phyloP scores from a whole-genome alignment of 176 grass and related monocot species.

The Lolium perenne region DNA sequence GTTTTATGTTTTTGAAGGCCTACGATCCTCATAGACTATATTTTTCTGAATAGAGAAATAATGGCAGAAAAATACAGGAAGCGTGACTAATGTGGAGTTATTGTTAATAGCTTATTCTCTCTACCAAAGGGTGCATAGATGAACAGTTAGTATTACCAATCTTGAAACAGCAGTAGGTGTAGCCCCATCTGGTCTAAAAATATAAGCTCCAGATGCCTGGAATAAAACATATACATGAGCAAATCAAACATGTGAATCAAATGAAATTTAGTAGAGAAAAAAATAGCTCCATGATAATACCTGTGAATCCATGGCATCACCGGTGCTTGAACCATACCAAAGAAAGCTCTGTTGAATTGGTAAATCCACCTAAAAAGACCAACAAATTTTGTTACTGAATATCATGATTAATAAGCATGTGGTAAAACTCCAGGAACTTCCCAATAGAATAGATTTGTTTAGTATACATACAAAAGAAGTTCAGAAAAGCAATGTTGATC shows the following conservation, averaged over 20 bases:
- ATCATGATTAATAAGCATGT: conserved; percentile 7
- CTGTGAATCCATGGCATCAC: conserved; percentile 66
- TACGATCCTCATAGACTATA: conserved; percentile 1
- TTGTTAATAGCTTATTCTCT: conserved; percentile 1
- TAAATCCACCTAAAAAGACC: conserved; percentile 70
- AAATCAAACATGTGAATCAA: conserved; percentile 31
- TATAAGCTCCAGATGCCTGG: conserved; percentile 93
- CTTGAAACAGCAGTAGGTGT: conserved; percentile 60
- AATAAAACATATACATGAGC: conserved; percentile 16
- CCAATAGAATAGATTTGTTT: conserved; percentile 18
- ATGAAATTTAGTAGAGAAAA: conserved; percentile 19
- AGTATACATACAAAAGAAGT: conserved; percentile 5
- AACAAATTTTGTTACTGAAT: not conserved
- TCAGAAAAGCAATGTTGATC: not conserved
- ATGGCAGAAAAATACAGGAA: not conserved
- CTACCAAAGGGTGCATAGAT: not conserved
- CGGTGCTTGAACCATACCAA: conserved; percentile 74
- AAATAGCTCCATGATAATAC: conserved; percentile 45
- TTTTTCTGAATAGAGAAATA: not conserved
- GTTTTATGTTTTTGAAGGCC: not conserved
- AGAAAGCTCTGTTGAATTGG: conserved; percentile 81
- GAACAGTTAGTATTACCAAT: conserved; percentile 49
- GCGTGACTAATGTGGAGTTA: not conserved
- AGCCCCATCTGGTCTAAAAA: conserved; percentile 83
- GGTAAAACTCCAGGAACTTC: not conserved